Evolutionary conservation across 1,284 basidiomycete species (phyloP).

Genomic region (Erythrobasidium hasegawianum): DNA sequence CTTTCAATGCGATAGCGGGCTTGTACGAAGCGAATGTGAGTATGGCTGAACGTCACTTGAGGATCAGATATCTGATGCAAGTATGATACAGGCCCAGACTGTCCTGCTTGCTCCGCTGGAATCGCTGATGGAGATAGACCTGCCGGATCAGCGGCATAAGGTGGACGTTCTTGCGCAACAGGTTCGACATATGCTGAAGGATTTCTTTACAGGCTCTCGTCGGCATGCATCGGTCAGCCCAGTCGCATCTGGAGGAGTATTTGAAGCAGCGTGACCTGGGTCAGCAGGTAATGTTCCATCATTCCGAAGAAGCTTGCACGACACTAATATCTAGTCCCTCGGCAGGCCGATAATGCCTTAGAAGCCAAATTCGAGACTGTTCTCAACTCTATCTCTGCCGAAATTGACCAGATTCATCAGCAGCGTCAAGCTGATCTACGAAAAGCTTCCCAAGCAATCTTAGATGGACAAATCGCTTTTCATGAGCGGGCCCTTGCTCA

Average conservation of each 20-base stretch:
- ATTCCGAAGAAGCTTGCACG: too few relatives aligned
- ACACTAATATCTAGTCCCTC: too few relatives aligned
- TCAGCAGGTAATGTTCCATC: constrained; percentile 43
- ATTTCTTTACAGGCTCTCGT: background rate
- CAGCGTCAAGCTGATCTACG: constrained; percentile 43
- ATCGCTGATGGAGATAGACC: constrained; percentile 65
- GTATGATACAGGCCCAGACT: constrained; percentile 59
- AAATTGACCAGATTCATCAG: constrained; percentile 60
- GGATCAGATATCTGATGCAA: background rate
- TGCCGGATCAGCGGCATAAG: constrained; percentile 66
- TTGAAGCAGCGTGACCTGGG: constrained; percentile 58
- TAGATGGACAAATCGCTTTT: constrained; percentile 28
- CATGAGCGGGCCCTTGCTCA: constrained; percentile 36
- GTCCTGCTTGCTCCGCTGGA: constrained; percentile 71
- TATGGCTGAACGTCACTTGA: too few relatives aligned
- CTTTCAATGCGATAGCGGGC: constrained; percentile 68
- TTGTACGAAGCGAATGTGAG: constrained; percentile 71
- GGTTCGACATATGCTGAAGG: too few relatives aligned
- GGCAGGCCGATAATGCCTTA: constrained; percentile 53
- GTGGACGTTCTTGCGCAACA: too few relatives aligned
- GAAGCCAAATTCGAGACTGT: constrained; percentile 77
- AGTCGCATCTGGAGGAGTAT: constrained; percentile 64
- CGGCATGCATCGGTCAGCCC: background rate
- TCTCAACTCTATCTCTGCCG: constrained; percentile 78
- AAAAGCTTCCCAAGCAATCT: background rate